These are phyloP conservation scores for Giardia duodenalis DNA, from an alignment of 208 protist species.

Conservation along the genomic window DNA sequence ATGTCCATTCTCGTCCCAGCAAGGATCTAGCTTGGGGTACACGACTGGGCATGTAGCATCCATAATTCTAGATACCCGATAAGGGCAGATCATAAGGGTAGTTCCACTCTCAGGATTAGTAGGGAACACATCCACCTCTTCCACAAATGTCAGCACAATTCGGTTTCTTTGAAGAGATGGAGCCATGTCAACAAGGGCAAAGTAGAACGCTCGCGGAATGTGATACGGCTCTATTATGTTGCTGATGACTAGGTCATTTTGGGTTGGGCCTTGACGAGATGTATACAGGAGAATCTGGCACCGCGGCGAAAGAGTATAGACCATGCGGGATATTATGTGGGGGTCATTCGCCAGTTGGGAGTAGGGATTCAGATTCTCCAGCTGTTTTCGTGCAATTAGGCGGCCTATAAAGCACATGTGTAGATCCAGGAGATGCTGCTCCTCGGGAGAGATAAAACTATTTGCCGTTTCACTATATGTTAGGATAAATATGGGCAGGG, in stretches of 20 bases:
- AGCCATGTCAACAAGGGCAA: neutral
- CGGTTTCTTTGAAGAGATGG: neutral
- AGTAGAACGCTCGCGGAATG: neutral
- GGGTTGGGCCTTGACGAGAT: neutral
- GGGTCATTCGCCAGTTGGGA: neutral
- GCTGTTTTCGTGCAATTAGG: neutral
- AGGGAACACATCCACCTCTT: neutral
- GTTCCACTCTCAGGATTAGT: neutral
- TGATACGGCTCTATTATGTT: neutral
- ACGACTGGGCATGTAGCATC: neutral
- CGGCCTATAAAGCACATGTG: neutral
- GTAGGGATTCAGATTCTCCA: neutral
- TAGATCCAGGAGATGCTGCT: neutral
- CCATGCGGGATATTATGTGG: neutral
- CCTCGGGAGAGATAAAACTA: neutral
- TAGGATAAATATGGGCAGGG: no score
- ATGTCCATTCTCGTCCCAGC: no score
- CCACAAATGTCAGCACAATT: neutral
- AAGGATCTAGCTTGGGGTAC: no score
- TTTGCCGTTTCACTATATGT: no score
- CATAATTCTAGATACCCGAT: no score
- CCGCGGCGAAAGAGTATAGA: neutral
- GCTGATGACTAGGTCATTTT: neutral
- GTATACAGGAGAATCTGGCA: neutral
- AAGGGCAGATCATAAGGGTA: neutral